Base-by-base conservation (phyloP, 768 basidiomycete genomes). In the Boletus eberwhitei region DNA sequence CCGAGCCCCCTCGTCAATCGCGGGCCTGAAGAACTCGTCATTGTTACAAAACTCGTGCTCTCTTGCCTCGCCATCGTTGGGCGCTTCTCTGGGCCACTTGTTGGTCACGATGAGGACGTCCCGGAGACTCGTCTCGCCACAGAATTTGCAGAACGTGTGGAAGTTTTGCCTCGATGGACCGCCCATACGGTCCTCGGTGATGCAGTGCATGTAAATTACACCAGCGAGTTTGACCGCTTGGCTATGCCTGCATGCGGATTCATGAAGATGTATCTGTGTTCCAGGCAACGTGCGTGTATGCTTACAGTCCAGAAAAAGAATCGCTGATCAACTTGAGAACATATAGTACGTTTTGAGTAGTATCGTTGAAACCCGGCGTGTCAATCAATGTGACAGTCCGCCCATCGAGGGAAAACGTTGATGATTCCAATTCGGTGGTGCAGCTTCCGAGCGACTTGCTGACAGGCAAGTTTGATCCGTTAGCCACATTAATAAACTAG, bases 301-400 rank as follows among this genome's bases (percentile, higher is more conserved):
- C 66, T 61, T 48, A 67, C 66, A 60, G 59, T 47, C 55, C 54
- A 24, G 63, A 45, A 39, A 63, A 60, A 22, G 60, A 59, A 16
- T 21, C 73, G 57, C 79, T 77, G 42, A 81, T 79, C 69, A 73
- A 70, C 31, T 69, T 73, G 22, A 82, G 66, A 5, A 83, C 72
- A 14, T 76, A 74, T 0, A 74, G 69, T 40, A 81, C 79, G 52
- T 70, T 77, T 39, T 66, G 71, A n/a, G 36, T 37, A 4, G 77
- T 75, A 55, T 83, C 80, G 55, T 82, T 80, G 53, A 83, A 84
- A 5, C 83, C 83, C 2, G 83, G 82, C 0, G 82, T 84, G 59
- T 85, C 83, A 48, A 85, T 76, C 24, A 85, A 66, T 1, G 71
- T 75, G 41, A 84, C 71, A 24, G 50, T 59, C 12, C 66, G 68